These are phyloP conservation scores for Populus hybrid DNA, from an alignment of 441 rosid species.

Conservation along the genomic window DNA sequence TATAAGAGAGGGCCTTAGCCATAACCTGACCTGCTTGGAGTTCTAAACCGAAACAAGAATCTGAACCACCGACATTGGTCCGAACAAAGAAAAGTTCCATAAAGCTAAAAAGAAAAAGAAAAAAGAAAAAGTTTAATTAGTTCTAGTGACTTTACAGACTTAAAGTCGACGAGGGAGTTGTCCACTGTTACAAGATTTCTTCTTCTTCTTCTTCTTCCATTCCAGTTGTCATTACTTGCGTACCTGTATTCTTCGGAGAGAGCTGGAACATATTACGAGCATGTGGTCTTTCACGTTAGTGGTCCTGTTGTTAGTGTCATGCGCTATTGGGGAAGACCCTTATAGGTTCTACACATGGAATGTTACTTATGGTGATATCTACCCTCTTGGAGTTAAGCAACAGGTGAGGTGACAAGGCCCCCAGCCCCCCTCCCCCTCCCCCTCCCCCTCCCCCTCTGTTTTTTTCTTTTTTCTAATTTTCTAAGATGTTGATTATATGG, in stretches of 20 bases:
- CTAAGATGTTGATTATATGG: background rate
- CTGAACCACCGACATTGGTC: too few relatives aligned
- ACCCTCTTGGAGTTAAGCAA: slow-evolving; percentile 81
- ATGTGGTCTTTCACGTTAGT: slow-evolving; percentile 13
- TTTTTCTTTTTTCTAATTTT: background rate
- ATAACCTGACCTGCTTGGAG: background rate
- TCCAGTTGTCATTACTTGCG: too few relatives aligned
- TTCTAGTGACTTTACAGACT: slow-evolving; percentile 13
- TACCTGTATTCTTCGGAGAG: too few relatives aligned
- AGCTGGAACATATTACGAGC: background rate
- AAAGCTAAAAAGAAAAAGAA: slow-evolving; percentile 7
- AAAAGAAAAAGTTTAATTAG: background rate
- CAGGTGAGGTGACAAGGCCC: slow-evolving; percentile 35
- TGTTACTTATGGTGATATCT: slow-evolving; percentile 72
- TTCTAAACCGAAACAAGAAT: background rate
- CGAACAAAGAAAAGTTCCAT: too few relatives aligned
- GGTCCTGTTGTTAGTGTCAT: slow-evolving; percentile 13
- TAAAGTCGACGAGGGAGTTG: background rate
- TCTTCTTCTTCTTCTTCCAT: background rate
- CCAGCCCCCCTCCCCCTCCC: too few relatives aligned
- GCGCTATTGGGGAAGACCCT: slow-evolving; percentile 58
- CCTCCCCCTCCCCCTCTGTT: too few relatives aligned
- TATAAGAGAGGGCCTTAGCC: background rate
- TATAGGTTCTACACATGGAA: slow-evolving; percentile 84
- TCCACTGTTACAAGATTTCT: slow-evolving; percentile 10